These are phyloP conservation scores for Sapria himalayana DNA, from an alignment of 345 rosid species.

Conservation along the genomic window DNA sequence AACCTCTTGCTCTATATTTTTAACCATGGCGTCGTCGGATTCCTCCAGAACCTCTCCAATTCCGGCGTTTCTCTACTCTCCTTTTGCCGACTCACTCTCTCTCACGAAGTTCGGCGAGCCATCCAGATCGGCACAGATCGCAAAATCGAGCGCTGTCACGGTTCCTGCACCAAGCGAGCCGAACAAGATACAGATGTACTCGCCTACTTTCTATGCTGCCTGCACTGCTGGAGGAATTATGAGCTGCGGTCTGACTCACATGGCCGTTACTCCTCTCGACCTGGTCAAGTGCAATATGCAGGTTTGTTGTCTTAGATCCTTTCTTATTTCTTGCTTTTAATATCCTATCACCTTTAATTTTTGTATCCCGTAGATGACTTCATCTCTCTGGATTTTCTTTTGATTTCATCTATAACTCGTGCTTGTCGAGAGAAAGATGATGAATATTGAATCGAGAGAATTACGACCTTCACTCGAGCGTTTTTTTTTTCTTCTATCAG, in stretches of 20 bases:
- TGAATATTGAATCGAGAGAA: no score
- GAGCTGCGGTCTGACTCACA: conserved; percentile 95
- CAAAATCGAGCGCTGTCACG: conserved; percentile 11
- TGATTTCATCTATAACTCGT: no score
- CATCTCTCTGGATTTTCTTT: no score
- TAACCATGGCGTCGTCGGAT: conserved; percentile 40
- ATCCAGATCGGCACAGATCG: conserved; percentile 6
- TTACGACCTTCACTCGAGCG: no score
- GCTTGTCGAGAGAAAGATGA: no score
- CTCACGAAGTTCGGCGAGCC: conserved; percentile 6
- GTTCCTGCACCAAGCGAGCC: conserved; percentile 55
- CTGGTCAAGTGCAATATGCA: conserved; percentile 99
- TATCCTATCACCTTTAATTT: no score
- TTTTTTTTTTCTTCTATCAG: no score
- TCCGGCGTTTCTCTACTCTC: conserved; percentile 49
- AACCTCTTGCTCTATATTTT: no score
- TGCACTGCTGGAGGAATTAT: conserved; percentile 77
- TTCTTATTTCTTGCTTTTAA: conserved; percentile 7
- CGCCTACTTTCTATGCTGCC: conserved; percentile 75
- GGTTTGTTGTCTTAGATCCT: conserved; percentile 15
- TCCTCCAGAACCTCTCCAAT: conserved; percentile 27
- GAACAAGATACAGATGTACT: conserved; percentile 58
- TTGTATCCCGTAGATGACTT: no score
- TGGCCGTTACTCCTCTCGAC: conserved; percentile 90
- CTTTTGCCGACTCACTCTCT: conserved; percentile 15